Base-by-base conservation (phyloP, 192 early-diverging fungal species). In the Gigaspora rosea region DNA sequence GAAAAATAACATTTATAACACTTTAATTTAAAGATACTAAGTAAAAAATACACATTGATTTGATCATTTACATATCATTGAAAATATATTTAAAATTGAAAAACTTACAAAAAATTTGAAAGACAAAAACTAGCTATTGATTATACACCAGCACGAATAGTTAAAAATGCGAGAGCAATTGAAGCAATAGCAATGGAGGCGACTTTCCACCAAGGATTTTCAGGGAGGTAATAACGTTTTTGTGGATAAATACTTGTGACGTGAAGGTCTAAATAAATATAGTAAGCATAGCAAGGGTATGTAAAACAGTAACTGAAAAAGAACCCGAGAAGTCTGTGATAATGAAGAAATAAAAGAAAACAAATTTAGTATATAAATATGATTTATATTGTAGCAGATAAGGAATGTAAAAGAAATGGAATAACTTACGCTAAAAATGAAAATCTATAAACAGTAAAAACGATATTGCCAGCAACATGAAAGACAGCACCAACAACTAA, bases 211-310 rank as follows among this genome's bases (percentile, higher is more conserved):
- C 13, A n/a, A 36, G 33, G 33, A 9, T 35, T 66, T n/a, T 47
- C n/a, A 9, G 69, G 69, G n/a, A 71, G 48, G 5, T 71, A 71
- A 71, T 51, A 51, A 33, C 69, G 69, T 51, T 71, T 71, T 70
- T 70, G 68, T 2, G 69, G 32, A 33, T 50, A 33, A 33, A 71
- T 18, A 33, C 50, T 54, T 4, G 49, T 7, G 11, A 22, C 12
- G 7, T 47, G 36, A 0, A n/a, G 46, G 47, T 74, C 72, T 35
- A 74, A 48, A 51, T 74, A 74, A 1, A 49, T 35, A 9, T 3
- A 74, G 61, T 61, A 61, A 12, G 57, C 11, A 20, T 74, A 74
- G 22, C n/a, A 2, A 46, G 72, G 72, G 20, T 46, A 74, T 35
- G 36, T 10, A 13, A 57, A 48, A 9, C n/a, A 13, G 16, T 74